Conservation (phyloP, 106 monocot species). For the Dendrobium catenatum region DNA sequence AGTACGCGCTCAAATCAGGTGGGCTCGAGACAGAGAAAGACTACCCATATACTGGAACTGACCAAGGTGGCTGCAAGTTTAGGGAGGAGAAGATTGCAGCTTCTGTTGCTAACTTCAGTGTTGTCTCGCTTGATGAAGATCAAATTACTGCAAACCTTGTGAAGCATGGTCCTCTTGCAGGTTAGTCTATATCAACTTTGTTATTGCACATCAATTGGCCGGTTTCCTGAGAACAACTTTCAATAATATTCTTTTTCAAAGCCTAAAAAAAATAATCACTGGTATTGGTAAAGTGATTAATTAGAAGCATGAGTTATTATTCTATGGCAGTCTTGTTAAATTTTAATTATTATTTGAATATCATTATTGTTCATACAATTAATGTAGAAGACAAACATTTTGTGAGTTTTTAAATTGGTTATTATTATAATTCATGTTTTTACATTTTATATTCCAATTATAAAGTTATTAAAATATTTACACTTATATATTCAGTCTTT, state of each 20-base stretch:
- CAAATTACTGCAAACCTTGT: slow-evolving; percentile 94
- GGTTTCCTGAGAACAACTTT: neutral
- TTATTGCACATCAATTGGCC: neutral
- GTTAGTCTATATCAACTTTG: slow-evolving; percentile 17
- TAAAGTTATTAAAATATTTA: no score
- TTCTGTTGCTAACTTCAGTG: slow-evolving; percentile 71
- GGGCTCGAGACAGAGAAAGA: slow-evolving; percentile 76
- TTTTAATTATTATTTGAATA: no score
- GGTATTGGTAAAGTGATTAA: neutral
- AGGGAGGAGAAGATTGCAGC: slow-evolving; percentile 72
- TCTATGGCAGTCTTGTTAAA: neutral
- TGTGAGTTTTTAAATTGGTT: no score
- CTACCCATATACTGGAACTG: slow-evolving; percentile 69
- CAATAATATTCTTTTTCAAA: neutral
- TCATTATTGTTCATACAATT: no score
- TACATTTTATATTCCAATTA: no score
- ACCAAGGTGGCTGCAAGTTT: slow-evolving; percentile 61
- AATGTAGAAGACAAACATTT: no score
- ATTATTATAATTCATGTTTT: no score
- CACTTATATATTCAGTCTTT: no score
- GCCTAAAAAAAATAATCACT: neutral
- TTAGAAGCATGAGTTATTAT: neutral
- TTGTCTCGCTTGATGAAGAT: slow-evolving; percentile 72
- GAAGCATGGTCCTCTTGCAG: slow-evolving; percentile 81
- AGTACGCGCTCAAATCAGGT: slow-evolving; percentile 64